These are phyloP conservation scores for Lactarius tabidus DNA, from an alignment of 768 basidiomycete species.

Conservation along the genomic window DNA sequence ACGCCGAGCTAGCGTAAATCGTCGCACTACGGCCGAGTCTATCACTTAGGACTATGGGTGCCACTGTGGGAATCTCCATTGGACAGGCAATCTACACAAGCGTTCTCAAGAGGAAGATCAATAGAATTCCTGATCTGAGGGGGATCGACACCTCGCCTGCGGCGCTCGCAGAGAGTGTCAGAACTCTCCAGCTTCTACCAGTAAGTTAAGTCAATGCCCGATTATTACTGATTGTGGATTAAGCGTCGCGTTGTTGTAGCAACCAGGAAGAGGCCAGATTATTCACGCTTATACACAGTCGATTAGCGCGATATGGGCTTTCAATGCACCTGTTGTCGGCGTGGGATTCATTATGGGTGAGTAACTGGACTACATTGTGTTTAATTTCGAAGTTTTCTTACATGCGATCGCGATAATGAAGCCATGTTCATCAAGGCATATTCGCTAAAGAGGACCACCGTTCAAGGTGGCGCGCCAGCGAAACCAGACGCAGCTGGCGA, in stretches of 20 bases:
- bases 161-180: conserved; percentile 28
- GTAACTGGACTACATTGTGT: neutral
- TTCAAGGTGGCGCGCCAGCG: conserved; percentile 20
- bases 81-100: conserved; percentile 69
- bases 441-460: conserved; percentile 32
- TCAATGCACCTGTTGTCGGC: conserved; percentile 34
- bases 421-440: conserved; percentile 37
- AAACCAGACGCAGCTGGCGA: conserved; percentile 24
- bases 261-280: conserved; percentile 32
- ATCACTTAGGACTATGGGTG: conserved; percentile 55
- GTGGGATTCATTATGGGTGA: conserved; percentile 34
- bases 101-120: conserved; percentile 34
- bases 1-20: conserved; percentile 16
- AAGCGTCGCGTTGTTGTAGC: conserved; percentile 28
- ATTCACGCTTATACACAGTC: conserved; percentile 38
- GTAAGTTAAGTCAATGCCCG: conserved; percentile 23
- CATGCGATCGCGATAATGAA: conserved; percentile 6
- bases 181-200: conserved; percentile 25
- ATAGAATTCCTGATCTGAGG: conserved; percentile 21
- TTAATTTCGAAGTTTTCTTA: neutral
- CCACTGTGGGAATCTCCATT: conserved; percentile 72
- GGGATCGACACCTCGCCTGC: conserved; percentile 26
- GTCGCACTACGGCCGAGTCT: neutral
- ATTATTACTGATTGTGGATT: neutral
- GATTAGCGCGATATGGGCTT: conserved; percentile 39